A percentile compares a stretch with the other conserved stretches of the same genome.
These are phyloP conservation scores for Aspergillus viridinutans DNA, from an alignment of 2,329 filamentous ascomycete genomes.

Conservation along the genomic window DNA sequence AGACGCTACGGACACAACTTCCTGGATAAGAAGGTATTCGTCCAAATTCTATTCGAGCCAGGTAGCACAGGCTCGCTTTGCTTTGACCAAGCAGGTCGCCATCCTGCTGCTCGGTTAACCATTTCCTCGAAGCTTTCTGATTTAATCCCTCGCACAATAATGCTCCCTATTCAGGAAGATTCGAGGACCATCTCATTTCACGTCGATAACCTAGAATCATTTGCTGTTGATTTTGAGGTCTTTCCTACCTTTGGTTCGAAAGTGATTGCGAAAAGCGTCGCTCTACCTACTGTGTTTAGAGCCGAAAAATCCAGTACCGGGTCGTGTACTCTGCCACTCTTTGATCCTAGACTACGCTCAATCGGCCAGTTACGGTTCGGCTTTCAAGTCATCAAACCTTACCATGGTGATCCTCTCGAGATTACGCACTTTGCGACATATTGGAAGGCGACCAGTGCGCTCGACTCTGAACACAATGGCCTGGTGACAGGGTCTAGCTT, in stretches of 20 bases:
- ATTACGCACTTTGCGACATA: slow-evolving; percentile 99
- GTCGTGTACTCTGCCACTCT: slow-evolving; percentile 79
- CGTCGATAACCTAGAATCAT: slow-evolving; percentile 86
- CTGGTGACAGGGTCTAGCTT: slow-evolving; percentile 93
- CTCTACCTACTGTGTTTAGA: slow-evolving; percentile 80
- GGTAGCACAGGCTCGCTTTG: slow-evolving; percentile 64
- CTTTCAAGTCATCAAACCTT: slow-evolving; percentile 94
- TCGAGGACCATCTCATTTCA: slow-evolving; percentile 92
- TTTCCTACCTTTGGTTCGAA: slow-evolving; percentile 97
- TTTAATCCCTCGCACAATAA: slow-evolving; percentile 91
- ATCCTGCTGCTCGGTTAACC: slow-evolving; percentile 88
- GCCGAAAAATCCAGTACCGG: slow-evolving; percentile 70
- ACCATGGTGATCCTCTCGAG: slow-evolving; percentile 84
- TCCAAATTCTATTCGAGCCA: slow-evolving; percentile 86
- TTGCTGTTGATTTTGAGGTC: slow-evolving; percentile 94
- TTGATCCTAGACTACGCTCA: slow-evolving; percentile 83
- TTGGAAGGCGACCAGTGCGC: slow-evolving; percentile 96
- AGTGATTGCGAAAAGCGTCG: slow-evolving; percentile 93
- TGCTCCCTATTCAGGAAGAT: slow-evolving; percentile 94
- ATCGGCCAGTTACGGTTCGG: slow-evolving; percentile 94
- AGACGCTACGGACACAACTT: slow-evolving; percentile 97
- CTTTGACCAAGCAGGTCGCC: slow-evolving; percentile 98
- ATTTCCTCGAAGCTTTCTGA: slow-evolving; percentile 96
- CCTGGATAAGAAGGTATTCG: slow-evolving; percentile 92
- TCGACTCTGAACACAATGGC: slow-evolving; percentile 78